phyloP scores from a whole-genome alignment of 169 alveolate species.

The Babesia sp. region DNA sequence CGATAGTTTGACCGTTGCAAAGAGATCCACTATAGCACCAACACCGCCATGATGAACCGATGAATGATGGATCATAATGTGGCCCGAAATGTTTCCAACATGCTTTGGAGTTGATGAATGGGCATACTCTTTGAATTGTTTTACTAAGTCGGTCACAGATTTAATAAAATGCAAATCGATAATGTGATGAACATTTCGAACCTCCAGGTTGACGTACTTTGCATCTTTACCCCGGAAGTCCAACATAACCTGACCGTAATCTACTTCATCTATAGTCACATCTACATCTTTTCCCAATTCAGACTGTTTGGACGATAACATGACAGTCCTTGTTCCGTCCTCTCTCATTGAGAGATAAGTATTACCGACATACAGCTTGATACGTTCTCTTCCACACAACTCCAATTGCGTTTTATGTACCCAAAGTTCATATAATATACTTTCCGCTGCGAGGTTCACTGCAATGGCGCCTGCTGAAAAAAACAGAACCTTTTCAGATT shows the following conservation, averaged over 20 bases:
- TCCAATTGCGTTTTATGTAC: conserved; percentile 13
- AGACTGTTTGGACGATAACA: background rate
- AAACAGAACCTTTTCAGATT: background rate
- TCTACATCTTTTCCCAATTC: background rate
- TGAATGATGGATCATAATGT: conserved; percentile 34
- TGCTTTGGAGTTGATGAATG: background rate
- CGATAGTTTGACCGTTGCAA: background rate
- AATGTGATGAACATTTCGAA: conserved; percentile 21
- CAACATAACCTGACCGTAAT: conserved; percentile 15
- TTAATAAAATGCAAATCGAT: conserved; percentile 5
- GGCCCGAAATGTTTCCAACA: background rate
- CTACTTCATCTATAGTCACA: background rate
- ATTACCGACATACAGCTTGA: conserved; percentile 7
- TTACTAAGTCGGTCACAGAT: background rate
- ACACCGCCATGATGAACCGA: conserved; percentile 2
- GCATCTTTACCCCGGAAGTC: conserved; percentile 3
- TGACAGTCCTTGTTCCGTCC: background rate
- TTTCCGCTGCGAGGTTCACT: background rate
- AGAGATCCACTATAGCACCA: conserved; percentile 26
- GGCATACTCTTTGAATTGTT: background rate
- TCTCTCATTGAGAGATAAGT: background rate
- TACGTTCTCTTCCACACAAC: conserved; percentile 8
- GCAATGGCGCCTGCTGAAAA: background rate
- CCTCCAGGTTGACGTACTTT: background rate
- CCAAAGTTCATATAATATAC: background rate